phyloP scores from a whole-genome alignment of 495 filamentous ascomycete species.

The Penicillium nucicola region DNA sequence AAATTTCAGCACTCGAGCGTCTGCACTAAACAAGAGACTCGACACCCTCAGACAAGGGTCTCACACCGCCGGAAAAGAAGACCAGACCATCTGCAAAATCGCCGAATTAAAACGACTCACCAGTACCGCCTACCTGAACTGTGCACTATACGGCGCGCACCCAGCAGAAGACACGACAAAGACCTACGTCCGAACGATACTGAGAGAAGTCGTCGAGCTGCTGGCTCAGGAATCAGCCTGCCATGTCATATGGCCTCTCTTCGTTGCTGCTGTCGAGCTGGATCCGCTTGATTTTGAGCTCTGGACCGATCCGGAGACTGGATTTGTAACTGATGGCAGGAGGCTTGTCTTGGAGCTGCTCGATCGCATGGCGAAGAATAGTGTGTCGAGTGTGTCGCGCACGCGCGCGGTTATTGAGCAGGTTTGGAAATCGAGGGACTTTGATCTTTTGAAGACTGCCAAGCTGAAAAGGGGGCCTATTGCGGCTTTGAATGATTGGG shows the following conservation, averaged over 20 bases:
- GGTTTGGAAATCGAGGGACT: slow-evolving; percentile 15
- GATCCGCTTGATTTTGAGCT: slow-evolving; percentile 13
- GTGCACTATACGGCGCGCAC: slow-evolving; percentile 12
- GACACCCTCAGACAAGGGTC: background rate
- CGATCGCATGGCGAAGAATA: slow-evolving; percentile 8
- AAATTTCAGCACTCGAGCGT: slow-evolving; percentile 1
- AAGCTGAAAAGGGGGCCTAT: background rate
- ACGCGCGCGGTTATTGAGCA: slow-evolving; percentile 14
- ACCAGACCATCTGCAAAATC: slow-evolving; percentile 1
- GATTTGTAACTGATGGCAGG: background rate
- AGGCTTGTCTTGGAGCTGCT: slow-evolving; percentile 8
- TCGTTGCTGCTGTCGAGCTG: slow-evolving; percentile 21
- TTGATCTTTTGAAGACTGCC: background rate
- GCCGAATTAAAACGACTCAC: slow-evolving; percentile 16
- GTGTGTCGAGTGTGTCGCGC: slow-evolving; percentile 14
- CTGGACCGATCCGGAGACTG: background rate
- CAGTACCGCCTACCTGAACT: slow-evolving; percentile 13
- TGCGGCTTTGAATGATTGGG: slow-evolving; percentile 10
- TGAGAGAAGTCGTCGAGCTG: slow-evolving; percentile 2
- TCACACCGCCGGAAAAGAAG: background rate
- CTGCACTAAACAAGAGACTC: background rate
- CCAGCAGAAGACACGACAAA: slow-evolving; percentile 3
- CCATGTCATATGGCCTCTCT: slow-evolving; percentile 14
- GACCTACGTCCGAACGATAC: slow-evolving; percentile 1
- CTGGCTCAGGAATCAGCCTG: slow-evolving; percentile 1